Evolutionary conservation across 352 stramenopile genomes (phyloP).

Genomic region (Globisporangium middletonii): DNA sequence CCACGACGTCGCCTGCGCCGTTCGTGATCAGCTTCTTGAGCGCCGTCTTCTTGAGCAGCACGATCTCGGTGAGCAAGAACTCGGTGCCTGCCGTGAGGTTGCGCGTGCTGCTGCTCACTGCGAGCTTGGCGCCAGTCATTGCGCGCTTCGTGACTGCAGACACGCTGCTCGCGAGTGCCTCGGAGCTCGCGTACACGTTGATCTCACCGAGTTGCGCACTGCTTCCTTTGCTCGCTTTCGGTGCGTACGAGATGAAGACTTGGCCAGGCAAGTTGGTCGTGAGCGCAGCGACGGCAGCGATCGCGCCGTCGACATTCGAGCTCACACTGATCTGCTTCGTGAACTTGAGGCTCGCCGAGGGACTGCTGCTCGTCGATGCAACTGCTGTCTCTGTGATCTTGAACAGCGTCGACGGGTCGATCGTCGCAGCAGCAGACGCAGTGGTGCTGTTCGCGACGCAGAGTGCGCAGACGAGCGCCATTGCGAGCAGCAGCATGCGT

Average conservation of each 20-base stretch:
- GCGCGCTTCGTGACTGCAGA: neutral
- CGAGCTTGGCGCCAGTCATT: slow-evolving; percentile 1
- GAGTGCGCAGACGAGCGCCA: too few relatives aligned
- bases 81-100: neutral
- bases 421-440: too few relatives aligned
- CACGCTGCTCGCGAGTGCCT: neutral
- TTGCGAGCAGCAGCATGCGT: too few relatives aligned
- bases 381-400: neutral
- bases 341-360: slow-evolving; percentile 1
- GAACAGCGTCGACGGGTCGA: too few relatives aligned
- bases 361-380: neutral
- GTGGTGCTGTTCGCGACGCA: too few relatives aligned
- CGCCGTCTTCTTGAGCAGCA: slow-evolving; percentile 6
- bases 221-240: neutral
- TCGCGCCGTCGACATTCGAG: neutral
- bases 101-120: neutral
- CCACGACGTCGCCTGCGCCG: slow-evolving; percentile 1
- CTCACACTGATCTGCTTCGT: neutral
- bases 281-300: slow-evolving; percentile 1
- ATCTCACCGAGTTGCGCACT: slow-evolving; percentile 1
- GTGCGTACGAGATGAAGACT: slow-evolving; percentile 7
- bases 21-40: slow-evolving; percentile 6
- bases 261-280: neutral
- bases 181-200: slow-evolving; percentile 4
- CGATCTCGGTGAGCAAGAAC: slow-evolving; percentile 6